These are phyloP conservation scores for Penicillium aurantiogriseum DNA, from an alignment of 2,329 filamentous ascomycete genomes.

Conservation along the genomic window DNA sequence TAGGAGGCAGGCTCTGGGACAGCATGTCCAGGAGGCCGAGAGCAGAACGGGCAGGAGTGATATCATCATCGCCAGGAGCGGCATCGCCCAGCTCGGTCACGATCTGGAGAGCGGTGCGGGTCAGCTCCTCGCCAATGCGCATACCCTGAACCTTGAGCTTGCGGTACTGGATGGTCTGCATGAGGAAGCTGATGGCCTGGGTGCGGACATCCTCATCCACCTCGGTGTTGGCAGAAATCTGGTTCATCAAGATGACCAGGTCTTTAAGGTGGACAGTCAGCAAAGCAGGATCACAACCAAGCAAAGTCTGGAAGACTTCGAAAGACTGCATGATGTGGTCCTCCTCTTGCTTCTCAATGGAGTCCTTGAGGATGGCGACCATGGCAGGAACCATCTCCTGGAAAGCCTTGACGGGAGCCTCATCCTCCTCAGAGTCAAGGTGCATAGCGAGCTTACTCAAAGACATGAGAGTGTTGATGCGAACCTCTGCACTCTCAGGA, in stretches of 20 bases:
- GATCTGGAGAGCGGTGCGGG: conserved; percentile 82
- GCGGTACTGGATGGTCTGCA: conserved; percentile 86
- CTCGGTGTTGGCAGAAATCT: conserved; percentile 72
- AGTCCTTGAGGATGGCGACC: conserved; percentile 83
- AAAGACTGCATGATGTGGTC: conserved; percentile 88
- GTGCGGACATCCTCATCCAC: conserved; percentile 81
- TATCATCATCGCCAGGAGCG: conserved; percentile 72
- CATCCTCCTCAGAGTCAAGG: conserved; percentile 82
- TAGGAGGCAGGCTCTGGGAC: conserved; percentile 81
- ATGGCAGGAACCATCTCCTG: conserved; percentile 80
- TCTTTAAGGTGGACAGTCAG: conserved; percentile 84
- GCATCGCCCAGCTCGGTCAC: conserved; percentile 78
- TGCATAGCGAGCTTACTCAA: conserved; percentile 85
- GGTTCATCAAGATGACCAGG: conserved; percentile 89
- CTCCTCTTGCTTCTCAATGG: conserved; percentile 76
- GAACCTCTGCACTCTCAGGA: conserved; percentile 84
- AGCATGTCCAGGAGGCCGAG: conserved; percentile 86
- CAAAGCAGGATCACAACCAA: conserved; percentile 83
- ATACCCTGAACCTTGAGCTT: conserved; percentile 94
- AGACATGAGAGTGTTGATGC: conserved; percentile 90
- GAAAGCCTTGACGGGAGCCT: conserved; percentile 68
- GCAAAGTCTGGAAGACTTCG: conserved; percentile 93
- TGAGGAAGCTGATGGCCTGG: conserved; percentile 89
- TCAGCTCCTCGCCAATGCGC: conserved; percentile 82
- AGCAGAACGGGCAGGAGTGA: conserved; percentile 80